Evolutionary conservation across 176 grass and related monocot species (phyloP), one percentile per base, ranked within the genome.

Genomic region (Juncus effusus): DNA sequence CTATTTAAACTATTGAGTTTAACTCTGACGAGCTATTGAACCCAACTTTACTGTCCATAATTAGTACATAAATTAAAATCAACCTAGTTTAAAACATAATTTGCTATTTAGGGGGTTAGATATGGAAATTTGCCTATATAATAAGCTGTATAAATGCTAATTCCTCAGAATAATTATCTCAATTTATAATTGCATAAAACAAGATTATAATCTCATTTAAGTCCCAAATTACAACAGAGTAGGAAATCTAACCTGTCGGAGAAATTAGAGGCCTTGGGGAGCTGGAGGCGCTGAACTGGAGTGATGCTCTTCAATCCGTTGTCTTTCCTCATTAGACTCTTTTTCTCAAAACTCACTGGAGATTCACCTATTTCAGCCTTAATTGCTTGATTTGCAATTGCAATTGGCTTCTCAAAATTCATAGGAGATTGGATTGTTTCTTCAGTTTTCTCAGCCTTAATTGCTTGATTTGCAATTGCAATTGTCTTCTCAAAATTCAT

Each of bases 191-290:
- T 28, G 19, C 19, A 28, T 28, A 28, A 28, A 28, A 28, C 19
- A 28, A 28, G 19, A 28, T 28, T 28, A 28, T 28, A 28, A 28
- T 28, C 19, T 28, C 35, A 51, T 53, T 16, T 69, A 35, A 54
- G 10, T 8, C 7, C 0, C 2, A 47, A 47, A 14, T 41, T 65
- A 13, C 1, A 1, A 57, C 19, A 28, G 1, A 28, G 19, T 28
- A 16, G 14, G 11, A 57, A 13, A 57, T 13, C 50, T 52, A 51
- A 69, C 65, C 65, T 69, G 7, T 69, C 65, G n/a, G 65, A 5
- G 5, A 69, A 69, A 69, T 11, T 7, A 55, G 65, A 54, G 38
- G 13, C 19, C n/a, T 69, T 69, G 4, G 65, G 65, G 44, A 69
- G 47, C 13, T 69, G 65, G 16, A 69, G 65, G 54, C 49, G 65